Conservation (phyloP, 164 flowering plant genomes). For the Saururus chinensis region DNA sequence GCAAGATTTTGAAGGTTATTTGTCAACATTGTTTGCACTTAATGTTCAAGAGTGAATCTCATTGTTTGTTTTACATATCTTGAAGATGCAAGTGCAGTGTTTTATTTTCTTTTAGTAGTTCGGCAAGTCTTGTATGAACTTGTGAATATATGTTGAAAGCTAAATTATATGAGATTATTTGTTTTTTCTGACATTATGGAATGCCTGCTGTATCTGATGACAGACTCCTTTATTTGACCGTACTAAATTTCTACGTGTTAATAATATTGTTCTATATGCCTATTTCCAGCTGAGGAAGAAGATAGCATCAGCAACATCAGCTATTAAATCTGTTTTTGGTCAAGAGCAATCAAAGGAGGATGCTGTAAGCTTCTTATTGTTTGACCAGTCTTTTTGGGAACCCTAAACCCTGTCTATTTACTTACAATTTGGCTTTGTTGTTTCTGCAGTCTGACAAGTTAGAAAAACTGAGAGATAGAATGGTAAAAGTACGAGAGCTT, state of each 20-base stretch:
- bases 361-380: constrained; percentile 48
- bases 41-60: not conserved
- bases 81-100: no score
- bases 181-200: not conserved
- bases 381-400: not conserved
- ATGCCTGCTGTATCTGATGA: not conserved
- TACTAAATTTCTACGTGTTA: no score
- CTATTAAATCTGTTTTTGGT: constrained; percentile 81
- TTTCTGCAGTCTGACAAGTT: constrained; percentile 57
- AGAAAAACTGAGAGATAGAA: constrained; percentile 76
- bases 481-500: constrained; percentile 82
- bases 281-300: constrained; percentile 65
- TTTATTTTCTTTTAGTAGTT: no score
- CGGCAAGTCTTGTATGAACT: no score
- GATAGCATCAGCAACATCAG: constrained; percentile 71
- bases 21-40: not conserved
- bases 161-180: not conserved
- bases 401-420: not conserved
- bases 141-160: not conserved
- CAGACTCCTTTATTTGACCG: no score
- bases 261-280: not conserved
- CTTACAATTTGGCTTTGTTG: not conserved
- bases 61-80: no score
- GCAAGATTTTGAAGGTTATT: constrained; percentile 80
- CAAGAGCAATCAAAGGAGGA: constrained; percentile 41